phyloP scores from a whole-genome alignment of 306 rosid species.

The Casuarina equisetifolia region DNA sequence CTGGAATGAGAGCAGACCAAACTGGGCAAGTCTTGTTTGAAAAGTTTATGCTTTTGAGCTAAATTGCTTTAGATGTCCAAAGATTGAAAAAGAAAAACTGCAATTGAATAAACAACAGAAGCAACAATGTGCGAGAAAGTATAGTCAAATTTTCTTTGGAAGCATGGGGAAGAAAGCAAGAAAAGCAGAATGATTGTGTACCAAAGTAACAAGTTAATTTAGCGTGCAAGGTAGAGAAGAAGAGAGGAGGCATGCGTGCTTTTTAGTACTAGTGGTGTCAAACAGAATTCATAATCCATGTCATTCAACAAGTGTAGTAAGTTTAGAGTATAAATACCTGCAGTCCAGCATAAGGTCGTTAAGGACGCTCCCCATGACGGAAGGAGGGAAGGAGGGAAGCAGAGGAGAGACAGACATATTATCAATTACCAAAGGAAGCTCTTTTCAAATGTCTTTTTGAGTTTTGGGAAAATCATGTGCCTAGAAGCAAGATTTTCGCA shows the following conservation, averaged over 20 bases:
- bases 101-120: too few species aligned
- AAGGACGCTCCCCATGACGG: constrained; percentile 35
- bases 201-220: too few species aligned
- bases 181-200: too few species aligned
- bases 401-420: neutral
- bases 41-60: too few species aligned
- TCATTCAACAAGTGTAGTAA: neutral
- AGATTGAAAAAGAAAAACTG: too few species aligned
- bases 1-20: too few species aligned
- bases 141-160: too few species aligned
- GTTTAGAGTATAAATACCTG: constrained; percentile 29
- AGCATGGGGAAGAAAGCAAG: too few species aligned
- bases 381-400: neutral
- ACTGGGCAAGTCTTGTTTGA: too few species aligned
- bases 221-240: too few species aligned
- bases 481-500: neutral
- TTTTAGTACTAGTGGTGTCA: neutral
- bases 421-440: neutral
- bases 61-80: too few species aligned
- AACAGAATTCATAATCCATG: neutral
- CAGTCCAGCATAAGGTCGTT: constrained; percentile 9
- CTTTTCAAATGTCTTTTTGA: neutral
- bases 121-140: too few species aligned
- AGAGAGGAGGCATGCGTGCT: neutral
- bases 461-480: neutral